phyloP scores from a whole-genome alignment of 148 eudicot species.

The Chenopodium quinoa region DNA sequence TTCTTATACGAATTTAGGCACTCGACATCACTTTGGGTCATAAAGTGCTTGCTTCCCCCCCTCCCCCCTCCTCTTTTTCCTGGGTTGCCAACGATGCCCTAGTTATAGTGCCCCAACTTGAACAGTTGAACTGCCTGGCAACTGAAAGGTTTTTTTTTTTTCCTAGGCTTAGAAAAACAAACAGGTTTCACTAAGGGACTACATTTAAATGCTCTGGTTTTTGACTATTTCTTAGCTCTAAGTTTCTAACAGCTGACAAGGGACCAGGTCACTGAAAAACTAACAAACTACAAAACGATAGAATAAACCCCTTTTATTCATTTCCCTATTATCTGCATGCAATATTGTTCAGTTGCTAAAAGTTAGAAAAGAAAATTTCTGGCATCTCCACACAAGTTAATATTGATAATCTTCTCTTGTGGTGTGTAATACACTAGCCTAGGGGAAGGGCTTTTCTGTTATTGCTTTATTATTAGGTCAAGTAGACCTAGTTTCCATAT shows the following conservation, averaged over 20 bases:
- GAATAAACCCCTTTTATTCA: neutral
- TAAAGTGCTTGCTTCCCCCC: too few species aligned
- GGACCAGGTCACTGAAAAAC: neutral
- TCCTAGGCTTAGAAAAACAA: neutral
- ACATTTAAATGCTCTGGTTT: neutral
- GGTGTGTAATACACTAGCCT: neutral
- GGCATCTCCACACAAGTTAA: neutral
- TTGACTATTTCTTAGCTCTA: neutral
- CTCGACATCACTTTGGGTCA: neutral
- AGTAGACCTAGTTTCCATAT: too few species aligned
- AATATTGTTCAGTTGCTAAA: neutral
- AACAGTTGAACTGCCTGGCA: neutral
- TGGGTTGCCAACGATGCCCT: neutral
- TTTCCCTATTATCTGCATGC: neutral
- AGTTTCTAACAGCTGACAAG: too few species aligned
- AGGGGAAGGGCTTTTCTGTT: too few species aligned
- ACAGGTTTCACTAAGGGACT: neutral
- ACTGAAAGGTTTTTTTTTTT: neutral
- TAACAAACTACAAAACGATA: neutral
- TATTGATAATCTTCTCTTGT: constrained; percentile 5
- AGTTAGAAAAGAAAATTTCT: neutral
- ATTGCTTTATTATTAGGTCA: too few species aligned
- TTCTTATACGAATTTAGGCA: neutral
- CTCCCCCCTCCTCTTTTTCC: neutral
- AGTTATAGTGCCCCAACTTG: neutral